Base-by-base conservation (phyloP, 1,284 basidiomycete species). In the Mycena sp. region DNA sequence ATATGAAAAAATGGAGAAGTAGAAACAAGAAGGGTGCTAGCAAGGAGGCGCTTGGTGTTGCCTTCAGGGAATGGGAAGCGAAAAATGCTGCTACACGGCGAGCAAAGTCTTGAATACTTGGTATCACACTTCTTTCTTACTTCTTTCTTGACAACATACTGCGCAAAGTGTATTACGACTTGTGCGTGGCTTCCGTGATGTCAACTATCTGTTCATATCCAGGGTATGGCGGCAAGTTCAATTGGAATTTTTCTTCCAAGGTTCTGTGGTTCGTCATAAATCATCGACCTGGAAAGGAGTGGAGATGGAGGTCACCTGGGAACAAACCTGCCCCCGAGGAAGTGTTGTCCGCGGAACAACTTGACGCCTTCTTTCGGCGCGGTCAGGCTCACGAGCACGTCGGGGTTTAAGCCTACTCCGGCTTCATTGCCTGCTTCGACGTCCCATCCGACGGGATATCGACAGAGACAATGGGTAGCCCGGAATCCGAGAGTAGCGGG, bases 401-500 rank as follows among this genome's bases (percentile, higher is more conserved):
- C 86, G 0, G 96, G 94, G 25, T 87, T 81, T 62, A 93, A 83
- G 9, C 82, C 85, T 14, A 82, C 78, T 11, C 79, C 83, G 53
- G 80, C 79, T 1, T 78, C 80, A 54, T 87, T 86, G 0, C 96
- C 96, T 37, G 84, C 77, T 68, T 97, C 94, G 26, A 99, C 95
- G 70, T 95, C 88, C 96, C 96, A 99, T 4, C 96, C 97, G 92
- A 95, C 0, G 98, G 98, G 58, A 99, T 96, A 74, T 99, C 98
- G 7, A 99, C 92, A 1, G 92, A 94, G 23, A 98, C 86, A 69
- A 97, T 92, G 0, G 95, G 94, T 14, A 91, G 78, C 4, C 82
- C 77, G 6, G 90, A 89, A 25, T 80, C 73, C 1, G 86, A 82
- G 53, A 99, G 81, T 3, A 91, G 80, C 1, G 86, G 82, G 2